Conservation (phyloP, 106 monocot species). For the Dendrobium chrysotoxum region DNA sequence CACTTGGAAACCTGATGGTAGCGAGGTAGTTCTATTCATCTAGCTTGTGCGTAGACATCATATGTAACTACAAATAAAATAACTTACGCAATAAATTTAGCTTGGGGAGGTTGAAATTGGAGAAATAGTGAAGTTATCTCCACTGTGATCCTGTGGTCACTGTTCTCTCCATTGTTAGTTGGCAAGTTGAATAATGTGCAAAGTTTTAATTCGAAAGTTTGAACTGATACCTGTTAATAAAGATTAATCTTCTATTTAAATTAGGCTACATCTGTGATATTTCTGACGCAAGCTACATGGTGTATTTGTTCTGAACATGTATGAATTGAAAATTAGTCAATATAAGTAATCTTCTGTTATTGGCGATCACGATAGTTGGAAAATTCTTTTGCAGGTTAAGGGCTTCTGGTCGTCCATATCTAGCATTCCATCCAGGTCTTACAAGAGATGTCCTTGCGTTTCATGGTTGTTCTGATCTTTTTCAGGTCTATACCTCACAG, state of each 20-base stretch:
- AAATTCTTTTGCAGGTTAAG: conserved; percentile 48
- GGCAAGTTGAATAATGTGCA: neutral
- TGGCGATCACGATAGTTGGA: neutral
- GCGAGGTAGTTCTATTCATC: conserved; percentile 39
- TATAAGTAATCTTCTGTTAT: neutral
- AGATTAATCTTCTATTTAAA: neutral
- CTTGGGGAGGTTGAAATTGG: neutral
- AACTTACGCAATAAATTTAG: neutral
- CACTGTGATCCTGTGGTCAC: neutral
- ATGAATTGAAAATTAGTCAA: neutral
- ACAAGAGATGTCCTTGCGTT: conserved; percentile 68
- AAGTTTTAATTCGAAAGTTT: neutral
- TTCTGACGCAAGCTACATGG: neutral
- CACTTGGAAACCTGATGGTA: conserved; percentile 66
- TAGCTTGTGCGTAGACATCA: neutral
- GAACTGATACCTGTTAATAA: neutral
- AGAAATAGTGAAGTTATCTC: neutral
- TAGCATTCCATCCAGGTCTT: conserved; percentile 79
- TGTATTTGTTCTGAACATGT: neutral
- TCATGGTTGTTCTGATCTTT: conserved; percentile 92
- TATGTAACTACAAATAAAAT: neutral
- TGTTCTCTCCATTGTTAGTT: neutral
- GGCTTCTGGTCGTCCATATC: conserved; percentile 56
- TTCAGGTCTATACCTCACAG: conserved; percentile 43
- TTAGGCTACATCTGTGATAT: neutral